These are phyloP conservation scores for Tarenaya hassleriana DNA, from an alignment of 345 rosid species.

Conservation along the genomic window DNA sequence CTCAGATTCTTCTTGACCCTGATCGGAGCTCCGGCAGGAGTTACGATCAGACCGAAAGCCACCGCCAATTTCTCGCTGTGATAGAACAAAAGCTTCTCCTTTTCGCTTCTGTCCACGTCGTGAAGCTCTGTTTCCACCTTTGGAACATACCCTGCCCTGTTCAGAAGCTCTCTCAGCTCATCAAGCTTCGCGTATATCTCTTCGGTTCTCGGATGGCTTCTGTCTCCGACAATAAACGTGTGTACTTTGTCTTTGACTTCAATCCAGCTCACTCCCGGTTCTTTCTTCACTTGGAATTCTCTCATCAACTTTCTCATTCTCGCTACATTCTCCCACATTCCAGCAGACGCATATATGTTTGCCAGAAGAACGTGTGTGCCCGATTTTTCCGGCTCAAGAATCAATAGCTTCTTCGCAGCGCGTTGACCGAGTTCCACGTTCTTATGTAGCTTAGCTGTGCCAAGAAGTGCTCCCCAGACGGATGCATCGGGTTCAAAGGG, in stretches of 20 bases:
- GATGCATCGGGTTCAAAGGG: conserved; percentile 42
- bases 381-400: conserved; percentile 49
- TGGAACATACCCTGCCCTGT: conserved; percentile 51
- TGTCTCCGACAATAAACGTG: conserved; percentile 54
- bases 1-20: conserved; percentile 59
- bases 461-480: conserved; percentile 54
- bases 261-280: conserved; percentile 57
- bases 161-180: conserved; percentile 36
- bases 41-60: conserved; percentile 54
- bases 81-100: conserved; percentile 41
- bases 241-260: conserved; percentile 48
- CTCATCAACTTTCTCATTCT: conserved; percentile 41
- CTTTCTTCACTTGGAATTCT: conserved; percentile 46
- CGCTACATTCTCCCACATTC: conserved; percentile 46
- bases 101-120: conserved; percentile 42
- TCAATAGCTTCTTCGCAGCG: conserved; percentile 49
- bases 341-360: conserved; percentile 47
- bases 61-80: conserved; percentile 60
- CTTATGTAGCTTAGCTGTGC: conserved; percentile 54
- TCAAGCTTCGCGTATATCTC: conserved; percentile 51
- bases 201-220: conserved; percentile 37
- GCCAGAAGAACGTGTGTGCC: conserved; percentile 50
- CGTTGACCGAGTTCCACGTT: conserved; percentile 40
- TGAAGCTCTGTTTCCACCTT: conserved; percentile 46
- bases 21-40: conserved; percentile 47